These are phyloP conservation scores for Arthrinium puccinioides DNA, from an alignment of 2,329 filamentous ascomycete genomes.

Conservation along the genomic window DNA sequence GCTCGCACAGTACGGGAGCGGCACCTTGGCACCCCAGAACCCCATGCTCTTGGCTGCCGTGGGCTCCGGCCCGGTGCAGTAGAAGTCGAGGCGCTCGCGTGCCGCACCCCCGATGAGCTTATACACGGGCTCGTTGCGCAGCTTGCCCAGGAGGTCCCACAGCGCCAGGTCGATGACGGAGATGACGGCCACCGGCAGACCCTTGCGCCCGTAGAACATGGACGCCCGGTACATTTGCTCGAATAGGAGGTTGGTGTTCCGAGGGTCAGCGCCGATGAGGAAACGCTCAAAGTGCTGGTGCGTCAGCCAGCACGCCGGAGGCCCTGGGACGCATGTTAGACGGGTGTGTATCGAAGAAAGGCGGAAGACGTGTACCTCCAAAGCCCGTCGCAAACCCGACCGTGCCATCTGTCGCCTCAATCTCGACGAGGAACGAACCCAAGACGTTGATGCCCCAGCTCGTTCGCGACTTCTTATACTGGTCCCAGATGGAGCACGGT, in stretches of 20 bases:
- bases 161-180: slow-evolving; percentile 89
- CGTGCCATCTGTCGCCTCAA: slow-evolving; percentile 85
- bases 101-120: slow-evolving; percentile 91
- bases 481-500: slow-evolving; percentile 82
- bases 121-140: slow-evolving; percentile 89
- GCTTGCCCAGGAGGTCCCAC: slow-evolving; percentile 88
- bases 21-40: slow-evolving; percentile 86
- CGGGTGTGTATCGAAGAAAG: too few relatives aligned
- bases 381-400: slow-evolving; percentile 92
- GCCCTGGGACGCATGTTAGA: slow-evolving; percentile 41
- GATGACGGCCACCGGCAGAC: slow-evolving; percentile 82
- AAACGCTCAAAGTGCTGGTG: slow-evolving; percentile 92
- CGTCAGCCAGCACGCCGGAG: slow-evolving; percentile 88
- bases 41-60: slow-evolving; percentile 75
- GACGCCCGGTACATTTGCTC: slow-evolving; percentile 95
- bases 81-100: slow-evolving; percentile 76
- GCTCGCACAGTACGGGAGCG: slow-evolving; percentile 81
- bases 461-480: slow-evolving; percentile 80
- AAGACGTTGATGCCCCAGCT: slow-evolving; percentile 95
- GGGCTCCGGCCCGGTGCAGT: slow-evolving; percentile 88
- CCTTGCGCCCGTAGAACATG: slow-evolving; percentile 96
- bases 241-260: slow-evolving; percentile 86
- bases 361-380: slow-evolving; percentile 48
- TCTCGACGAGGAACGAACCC: slow-evolving; percentile 84
- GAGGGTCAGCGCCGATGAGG: slow-evolving; percentile 78